Percentiles rank a stretch among this genome's conserved stretches.
Evolutionary conservation across 2,329 filamentous ascomycete species (phyloP).

Genomic region (Cercospora nicotianae): DNA sequence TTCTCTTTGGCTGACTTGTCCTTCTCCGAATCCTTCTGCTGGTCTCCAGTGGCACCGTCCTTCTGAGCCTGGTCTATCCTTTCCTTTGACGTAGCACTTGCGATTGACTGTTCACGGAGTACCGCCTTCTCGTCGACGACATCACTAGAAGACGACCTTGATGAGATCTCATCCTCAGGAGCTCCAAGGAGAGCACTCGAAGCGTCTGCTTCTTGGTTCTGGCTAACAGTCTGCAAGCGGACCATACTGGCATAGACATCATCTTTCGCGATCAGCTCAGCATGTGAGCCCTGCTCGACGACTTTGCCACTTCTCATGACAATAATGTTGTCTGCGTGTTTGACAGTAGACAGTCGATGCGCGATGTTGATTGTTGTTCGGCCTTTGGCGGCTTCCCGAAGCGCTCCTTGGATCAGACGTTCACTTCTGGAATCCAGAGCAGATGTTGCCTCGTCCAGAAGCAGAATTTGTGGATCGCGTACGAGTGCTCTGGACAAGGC

Average conservation of each 20-base stretch:
- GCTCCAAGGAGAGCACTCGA: neutral
- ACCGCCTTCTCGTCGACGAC: slow-evolving; percentile 12
- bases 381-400: neutral
- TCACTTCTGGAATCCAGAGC: neutral
- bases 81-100: neutral
- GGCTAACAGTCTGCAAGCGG: slow-evolving; percentile 16
- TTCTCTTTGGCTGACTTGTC: slow-evolving; percentile 6
- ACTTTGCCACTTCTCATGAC: neutral
- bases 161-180: slow-evolving; percentile 17
- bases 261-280: neutral
- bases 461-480: neutral
- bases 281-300: neutral
- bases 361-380: neutral
- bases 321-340: neutral
- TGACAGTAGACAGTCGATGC: neutral
- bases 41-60: slow-evolving; percentile 1
- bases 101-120: neutral
- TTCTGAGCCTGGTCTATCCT: neutral
- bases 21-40: slow-evolving; percentile 3
- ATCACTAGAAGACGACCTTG: slow-evolving; percentile 12
- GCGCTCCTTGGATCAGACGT: neutral
- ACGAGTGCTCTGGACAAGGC: neutral
- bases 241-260: neutral
- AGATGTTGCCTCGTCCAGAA: neutral
- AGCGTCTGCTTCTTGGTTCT: slow-evolving; percentile 18